These are phyloP conservation scores for Litchi chinensis DNA, from an alignment of 345 rosid genomes.

Conservation along the genomic window DNA sequence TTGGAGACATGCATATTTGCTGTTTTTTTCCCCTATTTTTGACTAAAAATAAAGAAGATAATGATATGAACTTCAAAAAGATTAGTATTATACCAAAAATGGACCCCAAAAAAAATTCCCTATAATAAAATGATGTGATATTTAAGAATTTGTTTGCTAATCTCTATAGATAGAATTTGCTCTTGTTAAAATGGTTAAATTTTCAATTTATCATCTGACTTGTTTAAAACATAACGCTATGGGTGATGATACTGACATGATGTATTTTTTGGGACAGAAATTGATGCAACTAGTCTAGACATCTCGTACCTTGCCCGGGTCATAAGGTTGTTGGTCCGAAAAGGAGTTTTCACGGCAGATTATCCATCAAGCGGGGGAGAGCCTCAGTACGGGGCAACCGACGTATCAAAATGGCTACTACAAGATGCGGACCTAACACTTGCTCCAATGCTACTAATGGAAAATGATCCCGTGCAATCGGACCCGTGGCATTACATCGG, in stretches of 20 bases:
- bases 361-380: constrained; percentile 12
- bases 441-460: constrained; percentile 31
- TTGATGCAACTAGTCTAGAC: not conserved
- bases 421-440: constrained; percentile 31
- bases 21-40: no score
- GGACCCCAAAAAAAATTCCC: not conserved
- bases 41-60: not conserved
- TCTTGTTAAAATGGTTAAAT: no score
- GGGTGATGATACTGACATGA: no score
- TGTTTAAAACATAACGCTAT: no score
- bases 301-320: constrained; percentile 26
- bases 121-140: not conserved
- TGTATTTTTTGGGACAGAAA: not conserved
- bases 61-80: not conserved
- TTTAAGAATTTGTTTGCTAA: not conserved
- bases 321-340: constrained; percentile 44
- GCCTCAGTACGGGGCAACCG: constrained; percentile 20
- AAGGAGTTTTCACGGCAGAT: constrained; percentile 33
- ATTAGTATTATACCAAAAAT: not conserved
- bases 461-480: constrained; percentile 25
- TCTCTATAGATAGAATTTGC: no score
- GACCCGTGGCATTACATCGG: constrained; percentile 25
- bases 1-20: no score
- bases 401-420: constrained; percentile 33
- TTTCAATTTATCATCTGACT: no score